phyloP scores from a whole-genome alignment of 1,284 basidiomycete species.

The Inonotus hispidus region DNA sequence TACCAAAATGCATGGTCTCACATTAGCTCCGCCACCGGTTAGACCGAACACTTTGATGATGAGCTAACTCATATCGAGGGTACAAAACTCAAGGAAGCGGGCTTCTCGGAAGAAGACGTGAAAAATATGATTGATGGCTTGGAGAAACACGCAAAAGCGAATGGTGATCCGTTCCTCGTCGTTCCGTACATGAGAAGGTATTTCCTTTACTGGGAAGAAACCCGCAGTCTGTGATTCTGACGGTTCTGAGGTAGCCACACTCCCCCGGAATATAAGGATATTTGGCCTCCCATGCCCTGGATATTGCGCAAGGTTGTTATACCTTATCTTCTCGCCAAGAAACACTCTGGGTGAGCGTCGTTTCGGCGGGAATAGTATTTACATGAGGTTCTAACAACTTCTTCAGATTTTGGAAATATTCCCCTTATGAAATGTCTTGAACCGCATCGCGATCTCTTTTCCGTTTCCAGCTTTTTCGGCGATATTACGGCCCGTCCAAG shows the following conservation, averaged over 20 bases:
- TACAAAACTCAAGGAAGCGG: conserved; percentile 29
- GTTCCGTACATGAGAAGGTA: conserved; percentile 34
- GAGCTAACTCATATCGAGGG: conserved; percentile 32
- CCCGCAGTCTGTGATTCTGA: not conserved
- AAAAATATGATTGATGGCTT: conserved; percentile 25
- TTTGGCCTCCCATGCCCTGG: conserved; percentile 36
- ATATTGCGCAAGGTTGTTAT: conserved; percentile 31
- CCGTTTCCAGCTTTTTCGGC: too few relatives aligned
- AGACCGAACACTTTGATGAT: conserved; percentile 20
- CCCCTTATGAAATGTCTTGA: conserved; percentile 27
- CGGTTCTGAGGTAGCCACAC: conserved; percentile 29
- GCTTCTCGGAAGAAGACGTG: conserved; percentile 25
- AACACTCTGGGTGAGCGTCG: conserved; percentile 31
- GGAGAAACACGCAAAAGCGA: conserved; percentile 28
- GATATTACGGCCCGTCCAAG: too few relatives aligned
- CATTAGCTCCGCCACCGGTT: not conserved
- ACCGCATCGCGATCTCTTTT: not conserved
- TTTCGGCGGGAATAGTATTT: not conserved
- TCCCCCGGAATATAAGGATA: conserved; percentile 30
- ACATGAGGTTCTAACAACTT: not conserved
- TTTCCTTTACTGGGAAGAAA: conserved; percentile 17
- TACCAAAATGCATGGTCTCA: not conserved
- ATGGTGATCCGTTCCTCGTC: conserved; percentile 30
- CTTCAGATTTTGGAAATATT: conserved; percentile 35
- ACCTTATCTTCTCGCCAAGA: conserved; percentile 31